Evolutionary conservation across 768 basidiomycete genomes (phyloP), one percentile per base, ranked within the genome.

Genomic region (Lactarius hengduanensis): DNA sequence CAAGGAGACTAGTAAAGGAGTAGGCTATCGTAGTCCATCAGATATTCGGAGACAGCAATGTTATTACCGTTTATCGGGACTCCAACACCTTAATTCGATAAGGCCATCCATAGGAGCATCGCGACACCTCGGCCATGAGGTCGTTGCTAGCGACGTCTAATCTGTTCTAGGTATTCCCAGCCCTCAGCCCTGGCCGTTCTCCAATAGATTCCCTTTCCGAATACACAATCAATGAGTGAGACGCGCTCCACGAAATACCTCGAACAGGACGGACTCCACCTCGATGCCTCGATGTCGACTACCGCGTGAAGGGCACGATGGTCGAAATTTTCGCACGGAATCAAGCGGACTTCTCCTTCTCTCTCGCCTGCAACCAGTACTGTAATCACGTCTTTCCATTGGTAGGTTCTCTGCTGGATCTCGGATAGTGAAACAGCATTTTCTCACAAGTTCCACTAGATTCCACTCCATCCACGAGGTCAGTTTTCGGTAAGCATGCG

Each of bases 311-410:
- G 41, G 41, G 57, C 22, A 22, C 16, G 56, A 66, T 36, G 38
- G 45, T 18, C 43, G 56, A 66, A 66, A 61, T 2, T 62, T 62
- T 62, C 61, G 38, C 65, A 53, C 57, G 56, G 45, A 57, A 62
- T 34, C 50, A 11, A 15, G 50, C 13, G 60, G 34, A 53, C 55
- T 18, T 10, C 43, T 40, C 47, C 54, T 36, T 41, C 38, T 34
- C 43, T 54, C 22, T 22, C 47, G n/a, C 11, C 47, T 53, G 26
- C 47, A 26, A 53, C 50, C 5, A 15, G 50, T 26, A 50, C 22
- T 13, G 47, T 53, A 53, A 53, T 53, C 50, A 26, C 50, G 50
- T 4, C 50, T 53, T 53, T 53, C 50, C 26, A 53, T 22, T 26
- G 47, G 47, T 50, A 50, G 11, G 11, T 50, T 50, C 47, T 47